phyloP scores from a whole-genome alignment of 2,329 filamentous ascomycete genomes.

The Diaporthe citrichinensis region DNA sequence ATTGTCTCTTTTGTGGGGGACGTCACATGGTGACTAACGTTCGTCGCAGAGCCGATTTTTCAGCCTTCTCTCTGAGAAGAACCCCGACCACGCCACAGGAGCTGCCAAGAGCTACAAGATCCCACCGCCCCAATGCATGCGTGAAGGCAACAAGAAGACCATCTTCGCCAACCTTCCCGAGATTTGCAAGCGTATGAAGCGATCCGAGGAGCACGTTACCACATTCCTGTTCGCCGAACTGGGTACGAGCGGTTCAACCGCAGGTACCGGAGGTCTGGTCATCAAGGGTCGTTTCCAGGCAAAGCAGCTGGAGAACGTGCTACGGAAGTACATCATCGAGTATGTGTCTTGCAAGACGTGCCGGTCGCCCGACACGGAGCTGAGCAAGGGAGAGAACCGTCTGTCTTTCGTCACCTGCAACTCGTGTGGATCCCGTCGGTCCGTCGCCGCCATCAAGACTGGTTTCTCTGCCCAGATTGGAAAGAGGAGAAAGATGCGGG shows the following conservation, averaged over 20 bases:
- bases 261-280: slow-evolving; percentile 91
- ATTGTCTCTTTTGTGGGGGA: background rate
- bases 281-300: slow-evolving; percentile 99
- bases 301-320: slow-evolving; percentile 98
- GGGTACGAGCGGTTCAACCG: slow-evolving; percentile 96
- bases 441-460: slow-evolving; percentile 98
- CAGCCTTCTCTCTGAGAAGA: slow-evolving; percentile 92
- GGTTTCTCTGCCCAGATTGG: slow-evolving; percentile 99
- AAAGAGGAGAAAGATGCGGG: slow-evolving; percentile 96
- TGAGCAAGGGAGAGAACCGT: slow-evolving; percentile 99
- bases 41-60: slow-evolving; percentile 78
- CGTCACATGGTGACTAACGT: background rate
- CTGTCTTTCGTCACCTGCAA: slow-evolving; percentile 99
- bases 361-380: slow-evolving; percentile 92
- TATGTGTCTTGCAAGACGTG: slow-evolving; percentile 99
- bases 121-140: slow-evolving; percentile 96
- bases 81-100: slow-evolving; percentile 92
- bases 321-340: slow-evolving; percentile 94
- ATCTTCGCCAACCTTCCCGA: slow-evolving; percentile 99
- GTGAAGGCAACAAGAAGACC: slow-evolving; percentile 99
- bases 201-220: slow-evolving; percentile 96
- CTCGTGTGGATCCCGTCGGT: slow-evolving; percentile 85
- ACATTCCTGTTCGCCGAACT: slow-evolving; percentile 97
- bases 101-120: slow-evolving; percentile 99
- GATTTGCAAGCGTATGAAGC: slow-evolving; percentile 99